Evolutionary conservation across 202 grass and related monocot genomes (phyloP), one percentile per base, ranked within the genome.

Genomic region (Carex arenaria): DNA sequence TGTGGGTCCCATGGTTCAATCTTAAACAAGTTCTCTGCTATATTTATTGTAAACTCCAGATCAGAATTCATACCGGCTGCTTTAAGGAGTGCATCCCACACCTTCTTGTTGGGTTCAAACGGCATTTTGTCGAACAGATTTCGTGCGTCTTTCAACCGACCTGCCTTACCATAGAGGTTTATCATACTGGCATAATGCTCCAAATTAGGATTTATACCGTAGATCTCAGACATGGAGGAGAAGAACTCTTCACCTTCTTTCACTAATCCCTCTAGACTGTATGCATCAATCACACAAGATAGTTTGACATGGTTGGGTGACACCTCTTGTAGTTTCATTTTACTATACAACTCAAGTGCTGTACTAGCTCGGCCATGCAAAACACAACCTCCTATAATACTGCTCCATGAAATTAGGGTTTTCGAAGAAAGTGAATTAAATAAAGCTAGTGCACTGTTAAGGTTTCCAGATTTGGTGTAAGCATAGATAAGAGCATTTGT

Each of bases 401-500:
- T 91, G 67, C 95, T 98, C 95, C 90, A 98, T 49, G 95, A 88
- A 78, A 94, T 95, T 66, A 90, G 62, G 64, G 88, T 92, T 84
- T 78, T 93, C 30, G 85, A 86, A 8, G 77, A 31, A 31, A 93
- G 84, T 55, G 63, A 79, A 87, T 93, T 82, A 90, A 98, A 98
- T 64, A 95, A 85, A 89, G 85, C 61, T 84, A 82, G 85, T 51
- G 92, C 90, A 85, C 81, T 78, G 53, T 84, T 77, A 76, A 95
- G 85, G 83, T 90, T 49, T 4, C 90, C 92, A 83, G 95, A 98
- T 88, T 98, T 98, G 76, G 92, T 76, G 38, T 98, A 98, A n/a
- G 87, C 78, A 49, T 83, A 72, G 69, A 98, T 93, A 14, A 98
- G 92, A 43, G 92, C 90, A 86, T 98, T 98, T 86, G 87, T 83